phyloP scores from a whole-genome alignment of 2,329 filamentous ascomycete species.

The Xylariaceae sp. region DNA sequence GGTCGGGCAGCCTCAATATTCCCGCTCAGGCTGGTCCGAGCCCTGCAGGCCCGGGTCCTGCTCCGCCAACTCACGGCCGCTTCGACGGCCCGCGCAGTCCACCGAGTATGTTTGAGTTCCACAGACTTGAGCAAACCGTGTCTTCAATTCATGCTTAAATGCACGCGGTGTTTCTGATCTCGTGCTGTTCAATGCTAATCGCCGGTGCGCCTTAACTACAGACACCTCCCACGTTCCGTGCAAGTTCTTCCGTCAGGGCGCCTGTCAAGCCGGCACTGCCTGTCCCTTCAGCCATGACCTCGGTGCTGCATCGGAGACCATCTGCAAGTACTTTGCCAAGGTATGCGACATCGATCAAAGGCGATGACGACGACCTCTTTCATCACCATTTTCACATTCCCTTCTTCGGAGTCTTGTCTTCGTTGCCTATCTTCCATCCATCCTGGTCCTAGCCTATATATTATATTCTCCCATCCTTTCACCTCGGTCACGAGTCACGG shows the following conservation, averaged over 20 bases:
- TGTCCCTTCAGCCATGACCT: slow-evolving; percentile 96
- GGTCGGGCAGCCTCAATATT: slow-evolving; percentile 54
- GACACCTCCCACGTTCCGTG: slow-evolving; percentile 96
- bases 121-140: background rate
- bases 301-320: slow-evolving; percentile 74
- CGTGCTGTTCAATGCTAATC: slow-evolving; percentile 5
- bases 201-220: slow-evolving; percentile 34
- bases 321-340: slow-evolving; percentile 99
- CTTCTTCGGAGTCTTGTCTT: background rate
- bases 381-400: background rate
- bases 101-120: slow-evolving; percentile 47
- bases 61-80: slow-evolving; percentile 30
- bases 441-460: background rate
- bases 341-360: slow-evolving; percentile 45
- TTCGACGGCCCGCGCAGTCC: slow-evolving; percentile 60
- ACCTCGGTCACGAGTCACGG: slow-evolving; percentile 1
- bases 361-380: background rate
- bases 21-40: slow-evolving; percentile 34
- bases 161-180: background rate
- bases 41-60: slow-evolving; percentile 26
- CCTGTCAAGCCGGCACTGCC: slow-evolving; percentile 90
- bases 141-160: background rate
- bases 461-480: background rate
- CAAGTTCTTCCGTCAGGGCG: slow-evolving; percentile 97
- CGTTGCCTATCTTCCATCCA: background rate